phyloP scores from a whole-genome alignment of 129 eudicot genomes.

The Erigeron canadensis region DNA sequence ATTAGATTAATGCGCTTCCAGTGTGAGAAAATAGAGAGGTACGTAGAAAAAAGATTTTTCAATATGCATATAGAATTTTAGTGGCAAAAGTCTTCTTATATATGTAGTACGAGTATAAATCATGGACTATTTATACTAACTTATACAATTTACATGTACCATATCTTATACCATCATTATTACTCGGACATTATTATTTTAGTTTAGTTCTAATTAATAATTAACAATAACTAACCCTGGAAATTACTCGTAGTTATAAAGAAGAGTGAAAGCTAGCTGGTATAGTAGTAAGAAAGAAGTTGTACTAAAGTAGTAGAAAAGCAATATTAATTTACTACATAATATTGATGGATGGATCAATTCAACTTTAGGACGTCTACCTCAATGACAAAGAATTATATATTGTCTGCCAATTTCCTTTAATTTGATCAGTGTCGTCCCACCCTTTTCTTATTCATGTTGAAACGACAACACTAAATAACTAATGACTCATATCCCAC shows the following conservation, averaged over 20 bases:
- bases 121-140: too few species aligned
- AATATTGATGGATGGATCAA: constrained; percentile 1
- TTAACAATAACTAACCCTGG: too few species aligned
- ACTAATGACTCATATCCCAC: constrained; percentile 43
- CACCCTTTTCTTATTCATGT: constrained; percentile 22
- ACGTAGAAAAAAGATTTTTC: too few species aligned
- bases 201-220: too few species aligned
- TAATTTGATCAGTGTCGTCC: constrained; percentile 19
- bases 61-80: too few species aligned
- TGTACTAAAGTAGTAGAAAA: not conserved
- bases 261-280: not conserved
- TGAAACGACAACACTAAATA: constrained; percentile 43
- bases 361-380: constrained; percentile 40
- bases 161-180: too few species aligned
- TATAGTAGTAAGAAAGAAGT: not conserved
- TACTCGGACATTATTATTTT: too few species aligned
- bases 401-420: constrained; percentile 42
- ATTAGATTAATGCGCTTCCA: too few species aligned
- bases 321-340: not conserved
- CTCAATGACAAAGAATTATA: constrained; percentile 26
- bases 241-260: not conserved
- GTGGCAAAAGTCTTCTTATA: too few species aligned
- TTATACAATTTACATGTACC: too few species aligned
- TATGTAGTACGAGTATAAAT: too few species aligned
- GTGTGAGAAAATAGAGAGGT: too few species aligned